Percentiles rank a stretch among this genome's conserved stretches.
Conservation (phyloP, 805 yeast genomes). For the Ogataea ganodermae region DNA sequence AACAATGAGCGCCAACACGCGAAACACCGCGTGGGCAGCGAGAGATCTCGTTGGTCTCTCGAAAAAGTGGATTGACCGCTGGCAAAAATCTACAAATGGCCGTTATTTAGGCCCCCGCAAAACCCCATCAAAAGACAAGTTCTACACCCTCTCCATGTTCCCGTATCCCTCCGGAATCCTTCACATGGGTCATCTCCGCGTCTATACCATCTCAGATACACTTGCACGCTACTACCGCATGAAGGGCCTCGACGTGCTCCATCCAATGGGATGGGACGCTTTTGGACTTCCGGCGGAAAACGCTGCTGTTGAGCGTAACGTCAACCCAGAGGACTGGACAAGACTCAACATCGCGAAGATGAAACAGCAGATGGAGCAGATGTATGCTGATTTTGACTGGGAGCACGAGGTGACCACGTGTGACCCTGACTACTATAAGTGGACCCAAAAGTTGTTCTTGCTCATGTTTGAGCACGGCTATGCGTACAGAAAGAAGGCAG, state of each 20-base stretch:
- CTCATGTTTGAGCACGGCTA: constrained; percentile 71
- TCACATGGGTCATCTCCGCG: constrained; percentile 94
- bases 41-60: constrained; percentile 40
- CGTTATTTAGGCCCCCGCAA: constrained; percentile 34
- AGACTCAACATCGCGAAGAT: constrained; percentile 73
- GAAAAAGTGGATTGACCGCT: constrained; percentile 52
- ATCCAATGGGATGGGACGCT: constrained; percentile 99
- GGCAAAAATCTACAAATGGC: constrained; percentile 39
- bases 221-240: constrained; percentile 76
- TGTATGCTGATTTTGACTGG: constrained; percentile 94
- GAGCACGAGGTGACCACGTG: constrained; percentile 86
- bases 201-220: constrained; percentile 87
- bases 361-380: constrained; percentile 76
- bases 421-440: constrained; percentile 81
- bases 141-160: constrained; percentile 82
- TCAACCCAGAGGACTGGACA: constrained; percentile 86
- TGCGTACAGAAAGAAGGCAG: constrained; percentile 85
- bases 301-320: constrained; percentile 87
- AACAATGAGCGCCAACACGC: constrained; percentile 6
- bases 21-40: constrained; percentile 11
- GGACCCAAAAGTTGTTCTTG: constrained; percentile 87
- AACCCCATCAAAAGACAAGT: constrained; percentile 27
- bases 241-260: constrained; percentile 76
- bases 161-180: constrained; percentile 95
- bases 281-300: constrained; percentile 98